Evolutionary conservation across 2,329 filamentous ascomycete genomes (phyloP), one percentile per base, ranked within the genome.

Genomic region (Alternaria brassicae): DNA sequence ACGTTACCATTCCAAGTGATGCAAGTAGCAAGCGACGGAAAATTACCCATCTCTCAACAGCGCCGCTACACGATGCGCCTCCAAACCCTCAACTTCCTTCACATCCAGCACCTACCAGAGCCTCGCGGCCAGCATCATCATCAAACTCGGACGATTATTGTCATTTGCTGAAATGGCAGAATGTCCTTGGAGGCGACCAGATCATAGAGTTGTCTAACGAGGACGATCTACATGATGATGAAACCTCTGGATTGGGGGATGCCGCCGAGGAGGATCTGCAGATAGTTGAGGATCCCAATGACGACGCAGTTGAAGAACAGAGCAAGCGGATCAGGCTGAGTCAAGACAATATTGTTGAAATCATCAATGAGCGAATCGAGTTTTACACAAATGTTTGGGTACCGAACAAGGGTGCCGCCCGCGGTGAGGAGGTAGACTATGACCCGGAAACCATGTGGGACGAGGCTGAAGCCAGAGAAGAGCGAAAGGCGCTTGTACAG

Each of bases 81-180:
- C 23, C 30, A 12, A 13, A 12, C 10, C 4, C 21, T 15, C 15
- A 41, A 19, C 27, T 28, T 13, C 8, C 15, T 34, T 21, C 13
- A 5, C 27, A 17, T 10, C 10, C 39, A 2, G 19, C n/a, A n/a
- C 3, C 27, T 8, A 47, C 3, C 44, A 10, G 19, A 6, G 10
- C 6, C 3, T 42, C 40, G n/a, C 23, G 30, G 19, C n/a, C 17
- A 17, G 32, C 7, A 30, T 8, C 2, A 3, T 8, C 2, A 3
- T n/a, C 23, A 7, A 36, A 32, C 10, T 28, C 10, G 17, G 51
- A 58, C 2, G 60, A 63, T 2, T 75, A 63, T 59, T 63, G 69
- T 21, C 69, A 84, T 51, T 57, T 74, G 7, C 63, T 79, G 3
- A 48, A 48, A 32, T 70, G 69, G 65, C 32, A 64, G 27, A 39